Conservation (phyloP, 805 yeast species). For the Saccharomyces cerevisiae region DNA sequence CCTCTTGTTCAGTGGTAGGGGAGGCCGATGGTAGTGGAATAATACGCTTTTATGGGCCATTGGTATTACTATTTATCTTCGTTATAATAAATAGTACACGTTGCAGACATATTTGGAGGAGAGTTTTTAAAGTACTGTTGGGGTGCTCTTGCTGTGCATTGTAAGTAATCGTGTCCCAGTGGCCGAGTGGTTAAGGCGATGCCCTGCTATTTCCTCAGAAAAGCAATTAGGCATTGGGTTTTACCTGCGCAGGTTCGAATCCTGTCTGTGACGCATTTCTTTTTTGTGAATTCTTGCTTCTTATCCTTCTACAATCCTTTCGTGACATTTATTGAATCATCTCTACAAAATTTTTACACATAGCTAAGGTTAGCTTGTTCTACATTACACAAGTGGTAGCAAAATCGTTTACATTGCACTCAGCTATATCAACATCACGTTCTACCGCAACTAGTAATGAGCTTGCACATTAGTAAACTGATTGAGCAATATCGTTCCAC, state of each 20-base stretch:
- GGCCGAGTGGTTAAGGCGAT: slow-evolving; percentile 94
- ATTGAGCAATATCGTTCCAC: slow-evolving; percentile 14
- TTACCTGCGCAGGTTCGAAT: slow-evolving; percentile 98
- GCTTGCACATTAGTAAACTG: slow-evolving; percentile 3
- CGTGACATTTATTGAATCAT: background rate
- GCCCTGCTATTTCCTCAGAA: slow-evolving; percentile 58
- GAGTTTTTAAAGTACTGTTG: too few species aligned
- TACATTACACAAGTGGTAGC: background rate
- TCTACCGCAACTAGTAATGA: slow-evolving; percentile 1
- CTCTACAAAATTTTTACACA: background rate
- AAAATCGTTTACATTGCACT: background rate
- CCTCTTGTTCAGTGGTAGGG: background rate
- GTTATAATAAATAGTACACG: too few species aligned
- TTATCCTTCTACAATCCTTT: background rate
- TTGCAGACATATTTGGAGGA: too few species aligned
- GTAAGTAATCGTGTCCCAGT: slow-evolving; percentile 45
- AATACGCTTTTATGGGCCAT: too few species aligned
- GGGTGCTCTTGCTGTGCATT: too few species aligned
- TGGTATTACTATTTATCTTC: too few species aligned
- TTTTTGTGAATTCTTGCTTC: slow-evolving; percentile 28
- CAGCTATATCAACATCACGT: background rate
- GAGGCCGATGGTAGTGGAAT: background rate
- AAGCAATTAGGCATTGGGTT: slow-evolving; percentile 75
- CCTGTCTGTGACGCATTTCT: slow-evolving; percentile 92
- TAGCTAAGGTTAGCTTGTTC: background rate